Conservation (phyloP, 225 moss, liverwort and hornwort species). For the Straminergon stramineum region DNA sequence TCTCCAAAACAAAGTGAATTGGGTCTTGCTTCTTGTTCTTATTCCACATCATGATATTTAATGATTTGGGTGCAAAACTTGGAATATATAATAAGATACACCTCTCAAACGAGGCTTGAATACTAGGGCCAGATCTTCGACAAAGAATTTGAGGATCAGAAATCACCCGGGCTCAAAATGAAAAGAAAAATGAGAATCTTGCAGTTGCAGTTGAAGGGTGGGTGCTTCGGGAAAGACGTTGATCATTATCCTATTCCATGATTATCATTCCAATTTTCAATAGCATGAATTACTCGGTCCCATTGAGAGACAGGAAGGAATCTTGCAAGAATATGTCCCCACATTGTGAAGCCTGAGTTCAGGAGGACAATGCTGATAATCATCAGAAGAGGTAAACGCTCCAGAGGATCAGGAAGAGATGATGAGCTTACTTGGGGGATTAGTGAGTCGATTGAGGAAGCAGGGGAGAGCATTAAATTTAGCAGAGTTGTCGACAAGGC, state of each 20-base stretch:
- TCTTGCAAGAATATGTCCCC: neutral
- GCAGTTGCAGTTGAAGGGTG: neutral
- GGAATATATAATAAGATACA: neutral
- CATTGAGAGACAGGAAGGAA: neutral
- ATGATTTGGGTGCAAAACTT: neutral
- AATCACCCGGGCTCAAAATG: neutral
- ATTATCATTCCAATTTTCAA: neutral
- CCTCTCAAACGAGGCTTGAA: neutral
- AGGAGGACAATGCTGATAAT: neutral
- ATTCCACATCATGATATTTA: neutral
- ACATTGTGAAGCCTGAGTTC: neutral
- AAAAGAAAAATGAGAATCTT: neutral
- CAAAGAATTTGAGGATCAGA: neutral
- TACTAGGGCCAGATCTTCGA: neutral
- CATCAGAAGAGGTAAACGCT: neutral
- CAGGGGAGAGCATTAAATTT: neutral
- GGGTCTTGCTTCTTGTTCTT: neutral
- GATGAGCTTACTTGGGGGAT: conserved; percentile 4
- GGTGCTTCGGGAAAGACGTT: neutral
- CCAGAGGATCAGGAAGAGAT: neutral
- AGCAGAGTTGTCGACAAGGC: neutral
- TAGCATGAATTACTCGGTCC: neutral
- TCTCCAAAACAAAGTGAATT: neutral
- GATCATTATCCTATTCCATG: neutral
- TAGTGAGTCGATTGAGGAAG: neutral